Conservation (phyloP, 768 basidiomycete genomes). For the Kockovaella imperatae region DNA sequence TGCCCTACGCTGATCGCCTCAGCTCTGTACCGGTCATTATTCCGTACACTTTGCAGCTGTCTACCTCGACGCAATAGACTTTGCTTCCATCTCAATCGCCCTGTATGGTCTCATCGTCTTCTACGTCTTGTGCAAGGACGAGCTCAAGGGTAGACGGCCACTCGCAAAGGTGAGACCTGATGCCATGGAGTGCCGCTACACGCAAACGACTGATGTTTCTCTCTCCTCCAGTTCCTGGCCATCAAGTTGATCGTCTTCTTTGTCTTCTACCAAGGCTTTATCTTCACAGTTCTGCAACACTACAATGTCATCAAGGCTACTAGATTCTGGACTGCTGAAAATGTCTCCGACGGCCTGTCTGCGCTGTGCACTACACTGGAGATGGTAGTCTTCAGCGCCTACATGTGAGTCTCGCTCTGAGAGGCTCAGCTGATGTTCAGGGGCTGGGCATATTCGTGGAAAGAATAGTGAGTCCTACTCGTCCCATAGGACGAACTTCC, state of each 20-base stretch:
- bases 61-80: conserved; percentile 55
- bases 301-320: conserved; percentile 67
- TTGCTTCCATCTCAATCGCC: conserved; percentile 77
- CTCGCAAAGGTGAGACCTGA: conserved; percentile 53
- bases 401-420: conserved; percentile 4
- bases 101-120: conserved; percentile 78
- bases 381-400: conserved; percentile 47
- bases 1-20: background rate
- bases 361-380: conserved; percentile 78
- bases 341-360: conserved; percentile 74
- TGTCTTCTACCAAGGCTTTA: conserved; percentile 58
- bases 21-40: conserved; percentile 28
- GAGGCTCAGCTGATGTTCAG: conserved; percentile 49
- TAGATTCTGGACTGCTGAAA: conserved; percentile 71
- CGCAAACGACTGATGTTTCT: background rate
- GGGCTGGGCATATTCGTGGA: conserved; percentile 72
- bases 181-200: too few relatives aligned
- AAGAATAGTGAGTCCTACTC: conserved; percentile 53
- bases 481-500: background rate
- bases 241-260: conserved; percentile 77
- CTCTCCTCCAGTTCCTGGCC: conserved; percentile 53
- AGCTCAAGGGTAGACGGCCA: conserved; percentile 67
- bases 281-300: conserved; percentile 60
- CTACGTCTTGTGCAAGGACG: conserved; percentile 71
- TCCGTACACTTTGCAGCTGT: conserved; percentile 33